Evolutionary conservation across 345 rosid species (phyloP), one percentile per base, ranked within the genome.

Genomic region (Eutrema heterophyllum): DNA sequence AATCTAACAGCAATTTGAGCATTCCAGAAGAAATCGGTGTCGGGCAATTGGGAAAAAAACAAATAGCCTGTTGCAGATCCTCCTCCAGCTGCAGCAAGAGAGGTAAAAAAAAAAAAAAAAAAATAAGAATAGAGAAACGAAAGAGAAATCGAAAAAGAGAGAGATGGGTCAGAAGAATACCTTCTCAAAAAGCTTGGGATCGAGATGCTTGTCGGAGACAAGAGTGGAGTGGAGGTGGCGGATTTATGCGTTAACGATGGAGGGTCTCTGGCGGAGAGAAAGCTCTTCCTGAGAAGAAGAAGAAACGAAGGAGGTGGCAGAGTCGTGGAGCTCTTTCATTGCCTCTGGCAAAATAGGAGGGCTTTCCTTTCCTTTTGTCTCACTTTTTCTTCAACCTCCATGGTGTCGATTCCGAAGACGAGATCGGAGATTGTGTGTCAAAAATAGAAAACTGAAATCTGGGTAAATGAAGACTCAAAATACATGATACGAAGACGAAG

Each of bases 241-340:
- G 70, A 92, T 75, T 72, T 88, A 88, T 39, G 97, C 82, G 15
- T 95, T 92, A 70, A 95, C 88, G 7, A 91, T 64, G 18, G 83
- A 83, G 52, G 88, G 91, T 27, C 93, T 83, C 39, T 85, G 86
- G 16, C 87, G 87, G 44, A 95, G 87, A 43, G 89, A 84, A 48
- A 84, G 89, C 71, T 95, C 99, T n/a, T 87, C 90, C 68, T 63
- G 81, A 12, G 85, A 83, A 38, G 85, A 76, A 63, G 71, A 75
- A 40, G 88, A 83, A 2, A 92, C 76, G 38, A 85, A 72, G 0
- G 89, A 83, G 7, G 92, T 61, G 0, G 94, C 93, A 15, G 87
- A 71, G 33, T 95, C 97, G 67, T 92, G 91, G 15, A 95, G 86
- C 85, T 86, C 92, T 74, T 83, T 90, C 82, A n/a, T n/a, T n/a